A percentile compares a stretch with the other conserved stretches of the same genome.
Conservation (phyloP, 805 yeast genomes). For the Cephaloascus fragrans region DNA sequence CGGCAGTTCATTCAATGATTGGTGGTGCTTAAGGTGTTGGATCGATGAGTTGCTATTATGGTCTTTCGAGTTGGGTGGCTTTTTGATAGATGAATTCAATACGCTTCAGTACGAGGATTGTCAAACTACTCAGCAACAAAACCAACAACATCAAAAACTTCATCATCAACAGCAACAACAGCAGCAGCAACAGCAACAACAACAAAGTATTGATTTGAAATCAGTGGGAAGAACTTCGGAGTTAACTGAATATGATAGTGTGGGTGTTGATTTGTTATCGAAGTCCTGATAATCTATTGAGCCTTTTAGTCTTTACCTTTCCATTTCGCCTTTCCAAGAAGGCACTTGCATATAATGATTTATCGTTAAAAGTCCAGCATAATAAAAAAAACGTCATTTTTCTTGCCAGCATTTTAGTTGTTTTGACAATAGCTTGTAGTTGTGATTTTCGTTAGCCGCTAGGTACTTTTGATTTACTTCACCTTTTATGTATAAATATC, state of each 20-base stretch:
- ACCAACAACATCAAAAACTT: not conserved
- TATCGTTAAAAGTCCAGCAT: no score
- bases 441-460: no score
- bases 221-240: not conserved
- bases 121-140: not conserved
- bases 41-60: conserved; percentile 62
- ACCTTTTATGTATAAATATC: not conserved
- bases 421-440: no score
- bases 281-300: no score
- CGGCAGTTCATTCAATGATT: conserved; percentile 53
- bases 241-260: conserved; percentile 6
- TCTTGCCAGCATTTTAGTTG: no score
- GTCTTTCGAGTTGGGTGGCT: conserved; percentile 56
- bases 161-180: not conserved
- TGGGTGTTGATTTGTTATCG: conserved; percentile 7
- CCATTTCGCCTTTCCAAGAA: no score
- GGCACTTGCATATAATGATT: no score
- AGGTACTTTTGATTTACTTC: no score
- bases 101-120: conserved; percentile 1
- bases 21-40: conserved; percentile 78
- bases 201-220: no score
- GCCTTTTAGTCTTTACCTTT: no score
- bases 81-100: conserved; percentile 22
- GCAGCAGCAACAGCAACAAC: conserved; percentile 1
- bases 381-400: no score